Base-by-base conservation (phyloP, 208 protist species). In the Trypanosoma rangeli region DNA sequence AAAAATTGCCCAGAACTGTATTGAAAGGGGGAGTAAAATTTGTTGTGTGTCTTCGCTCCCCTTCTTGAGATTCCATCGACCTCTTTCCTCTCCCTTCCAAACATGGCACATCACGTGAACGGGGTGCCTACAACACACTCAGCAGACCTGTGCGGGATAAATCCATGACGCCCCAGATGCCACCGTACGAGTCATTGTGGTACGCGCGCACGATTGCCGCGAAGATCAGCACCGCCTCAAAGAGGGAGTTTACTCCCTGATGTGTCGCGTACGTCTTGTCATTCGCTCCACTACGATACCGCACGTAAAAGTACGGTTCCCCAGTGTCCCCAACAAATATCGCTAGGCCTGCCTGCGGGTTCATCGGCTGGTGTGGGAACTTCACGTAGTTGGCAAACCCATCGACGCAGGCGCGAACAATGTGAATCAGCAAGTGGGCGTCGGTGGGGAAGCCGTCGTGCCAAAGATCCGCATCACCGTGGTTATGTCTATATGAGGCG, bases 281-380 rank as follows among this genome's bases (percentile, higher is more conserved):
- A 54, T 66, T 57, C 28, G 64, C 12, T 39, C 72, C 68, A 20
- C 55, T 70, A 35, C 81, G 74, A 49, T 90, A 78, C 26, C 83
- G 79, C 24, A 95, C 83, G 70, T 93, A 93, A 59, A 91, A 95
- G 75, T 95, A 95, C 24, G 90, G 90, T 61, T 83, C 85, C 5
- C 86, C 87, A 16, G 79, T 90, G 69, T 89, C 84, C 18, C 90
- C 90, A n/a, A 92, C 77, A 56, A 76, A 83, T 16, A 95, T 66
- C 2, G 80, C 70, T 9, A 95, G 64, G 50, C 90, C 81, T 31
- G 79, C 70, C 37, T 62, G 60, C 12, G 50, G 33, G 26, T 75
- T 77, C 57, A 82, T 42, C 59, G 64, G 63, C 70, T 89, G 80
- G 49, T 89, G 81, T 66, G 79, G 79, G 37, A 93, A 82, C 29